A percentile compares a stretch with the other conserved stretches of the same genome.
These are phyloP conservation scores for Kuraishia molischiana DNA, from an alignment of 805 yeast species.

Conservation along the genomic window DNA sequence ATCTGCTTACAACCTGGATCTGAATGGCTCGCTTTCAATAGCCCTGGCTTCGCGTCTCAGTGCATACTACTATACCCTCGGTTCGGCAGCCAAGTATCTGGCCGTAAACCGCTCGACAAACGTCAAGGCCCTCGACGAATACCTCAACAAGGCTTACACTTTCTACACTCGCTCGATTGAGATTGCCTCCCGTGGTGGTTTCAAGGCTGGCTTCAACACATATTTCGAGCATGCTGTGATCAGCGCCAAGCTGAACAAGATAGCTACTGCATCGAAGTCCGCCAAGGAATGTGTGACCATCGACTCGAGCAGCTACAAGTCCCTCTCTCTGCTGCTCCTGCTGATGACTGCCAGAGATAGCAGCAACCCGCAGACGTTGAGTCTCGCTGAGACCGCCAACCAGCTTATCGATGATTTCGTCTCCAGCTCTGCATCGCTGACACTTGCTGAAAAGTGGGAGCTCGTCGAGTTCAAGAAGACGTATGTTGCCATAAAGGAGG, in stretches of 20 bases:
- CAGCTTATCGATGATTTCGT: constrained; percentile 43
- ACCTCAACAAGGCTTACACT: background rate
- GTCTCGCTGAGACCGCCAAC: constrained; percentile 24
- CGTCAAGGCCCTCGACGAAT: background rate
- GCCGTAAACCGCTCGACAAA: background rate
- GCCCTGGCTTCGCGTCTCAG: background rate
- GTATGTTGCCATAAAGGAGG: constrained; percentile 60
- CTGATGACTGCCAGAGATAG: constrained; percentile 55
- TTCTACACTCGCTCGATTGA: background rate
- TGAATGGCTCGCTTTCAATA: background rate
- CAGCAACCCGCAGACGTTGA: constrained; percentile 17
- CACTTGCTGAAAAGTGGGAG: constrained; percentile 27
- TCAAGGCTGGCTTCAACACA: background rate
- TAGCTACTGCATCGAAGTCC: background rate
- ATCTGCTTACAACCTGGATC: background rate
- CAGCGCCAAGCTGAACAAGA: background rate
- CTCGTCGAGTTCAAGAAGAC: constrained; percentile 66
- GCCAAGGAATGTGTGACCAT: background rate
- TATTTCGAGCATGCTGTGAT: background rate
- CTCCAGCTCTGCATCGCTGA: constrained; percentile 23
- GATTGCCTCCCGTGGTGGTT: background rate
- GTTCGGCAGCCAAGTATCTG: background rate
- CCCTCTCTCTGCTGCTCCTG: constrained; percentile 61
- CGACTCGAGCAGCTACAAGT: constrained; percentile 24
- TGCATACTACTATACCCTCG: constrained; percentile 1